phyloP scores from a whole-genome alignment of 495 filamentous ascomycete species.

The Lichenothelia convexa region DNA sequence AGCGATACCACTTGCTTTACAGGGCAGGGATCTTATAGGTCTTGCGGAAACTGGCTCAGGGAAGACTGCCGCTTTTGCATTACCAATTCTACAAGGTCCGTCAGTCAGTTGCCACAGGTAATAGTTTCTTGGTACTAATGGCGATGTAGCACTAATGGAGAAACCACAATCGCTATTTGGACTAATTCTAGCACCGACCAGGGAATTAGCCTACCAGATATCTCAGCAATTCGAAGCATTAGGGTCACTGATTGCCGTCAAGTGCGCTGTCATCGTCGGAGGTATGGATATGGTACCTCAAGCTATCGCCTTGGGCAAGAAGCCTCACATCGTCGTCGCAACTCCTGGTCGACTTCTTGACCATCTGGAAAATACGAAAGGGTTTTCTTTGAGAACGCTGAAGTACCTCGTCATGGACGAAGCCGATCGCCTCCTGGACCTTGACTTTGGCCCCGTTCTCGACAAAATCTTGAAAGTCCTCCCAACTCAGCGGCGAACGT shows the following conservation, averaged over 20 bases:
- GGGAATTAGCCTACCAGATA: conserved; percentile 85
- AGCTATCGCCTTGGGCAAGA: conserved; percentile 71
- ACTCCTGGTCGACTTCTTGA: conserved; percentile 88
- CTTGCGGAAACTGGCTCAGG: conserved; percentile 87
- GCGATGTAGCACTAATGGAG: too few relatives aligned
- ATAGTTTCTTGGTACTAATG: too few relatives aligned
- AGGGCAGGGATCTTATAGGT: conserved; percentile 74
- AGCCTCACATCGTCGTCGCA: conserved; percentile 75
- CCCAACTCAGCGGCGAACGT: conserved; percentile 61
- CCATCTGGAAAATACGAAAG: conserved; percentile 63
- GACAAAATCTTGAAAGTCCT: conserved; percentile 87
- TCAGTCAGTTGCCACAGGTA: too few relatives aligned
- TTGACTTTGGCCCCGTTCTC: conserved; percentile 83
- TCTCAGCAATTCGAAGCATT: conserved; percentile 67
- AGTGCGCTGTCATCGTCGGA: conserved; percentile 64
- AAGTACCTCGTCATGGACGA: conserved; percentile 87
- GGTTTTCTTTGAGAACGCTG: conserved; percentile 55
- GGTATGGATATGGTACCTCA: conserved; percentile 93
- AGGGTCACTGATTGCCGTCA: conserved; percentile 63
- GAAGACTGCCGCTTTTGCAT: conserved; percentile 80
- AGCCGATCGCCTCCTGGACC: conserved; percentile 76
- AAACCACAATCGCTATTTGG: conserved; percentile 60
- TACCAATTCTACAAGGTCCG: conserved; percentile 64
- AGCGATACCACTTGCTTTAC: conserved; percentile 51
- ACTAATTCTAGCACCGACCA: conserved; percentile 74